These are phyloP conservation scores for Achaetomium macrosporum DNA, from an alignment of 2,329 filamentous ascomycete species.

Conservation along the genomic window DNA sequence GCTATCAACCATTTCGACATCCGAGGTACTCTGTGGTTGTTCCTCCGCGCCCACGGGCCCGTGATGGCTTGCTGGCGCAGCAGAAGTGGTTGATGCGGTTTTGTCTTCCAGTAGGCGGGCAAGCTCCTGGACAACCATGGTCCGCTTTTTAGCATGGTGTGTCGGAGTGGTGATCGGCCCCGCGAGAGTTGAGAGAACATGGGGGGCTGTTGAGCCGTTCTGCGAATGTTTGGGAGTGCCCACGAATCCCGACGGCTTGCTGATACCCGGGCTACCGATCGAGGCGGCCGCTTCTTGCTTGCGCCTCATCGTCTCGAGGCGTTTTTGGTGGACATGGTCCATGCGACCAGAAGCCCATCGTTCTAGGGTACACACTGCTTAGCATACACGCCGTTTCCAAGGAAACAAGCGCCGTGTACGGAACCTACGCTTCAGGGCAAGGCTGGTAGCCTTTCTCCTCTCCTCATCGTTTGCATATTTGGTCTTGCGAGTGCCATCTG, in stretches of 20 bases:
- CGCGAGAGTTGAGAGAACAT: not conserved
- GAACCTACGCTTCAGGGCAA: conserved; percentile 15
- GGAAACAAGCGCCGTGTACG: not conserved
- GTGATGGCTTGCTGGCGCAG: not conserved
- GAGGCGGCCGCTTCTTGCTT: conserved; percentile 6
- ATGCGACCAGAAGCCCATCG: conserved; percentile 23
- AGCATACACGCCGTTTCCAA: not conserved
- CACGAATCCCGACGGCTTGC: not conserved
- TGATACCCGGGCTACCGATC: not conserved
- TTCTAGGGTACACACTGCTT: conserved; percentile 2
- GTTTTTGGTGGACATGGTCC: conserved; percentile 19
- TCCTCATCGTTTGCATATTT: conserved; percentile 14
- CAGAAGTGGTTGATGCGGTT: not conserved
- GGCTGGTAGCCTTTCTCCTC: conserved; percentile 14
- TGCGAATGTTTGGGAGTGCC: not conserved
- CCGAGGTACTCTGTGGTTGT: not conserved
- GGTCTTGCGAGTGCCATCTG: conserved; percentile 1
- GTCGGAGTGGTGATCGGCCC: not conserved
- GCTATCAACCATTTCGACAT: not conserved
- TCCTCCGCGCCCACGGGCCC: not conserved
- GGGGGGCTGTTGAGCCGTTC: not conserved
- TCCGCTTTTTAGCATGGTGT: not conserved
- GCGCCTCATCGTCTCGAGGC: conserved; percentile 12
- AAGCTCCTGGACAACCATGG: not conserved
- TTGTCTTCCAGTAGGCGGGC: conserved; percentile 1